Evolutionary conservation across 2,329 filamentous ascomycete species (phyloP), one percentile per base, ranked within the genome.

Genomic region (Aspergillus tubingensis): DNA sequence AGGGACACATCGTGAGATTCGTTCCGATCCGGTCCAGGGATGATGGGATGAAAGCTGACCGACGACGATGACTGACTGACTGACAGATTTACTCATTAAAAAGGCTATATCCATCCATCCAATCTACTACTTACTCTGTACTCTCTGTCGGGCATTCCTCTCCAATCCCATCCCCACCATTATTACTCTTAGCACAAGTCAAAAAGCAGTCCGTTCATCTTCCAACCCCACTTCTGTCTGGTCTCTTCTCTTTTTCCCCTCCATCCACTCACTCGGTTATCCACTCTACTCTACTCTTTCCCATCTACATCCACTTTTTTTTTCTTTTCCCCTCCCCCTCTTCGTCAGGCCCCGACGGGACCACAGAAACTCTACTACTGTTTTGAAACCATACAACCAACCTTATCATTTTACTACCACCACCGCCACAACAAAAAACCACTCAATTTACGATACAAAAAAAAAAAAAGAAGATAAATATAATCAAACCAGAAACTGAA

Each of bases 261-360:
- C 32, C 32, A 36, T 36, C 5, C 32, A 36, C 15, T 41, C 36
- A 56, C 17, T 21, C 48, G 32, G 47, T 44, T 47, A 30, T 51
- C 32, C 17, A 48, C 39, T 49, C 15, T 10, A 2, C 41, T 58
- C 39, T 56, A 5, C 41, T 58, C 39, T 56, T 17, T 59, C 27
- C 49, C 48, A 57, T 64, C 61, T 54, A 62, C 63, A 64, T 49
- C 62, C 56, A 54, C 55, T 56, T 53, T 57, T 62, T 61, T 61
- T 63, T 61, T 55, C 57, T 21, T 51, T 55, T 54, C 30, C 56
- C 54, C 32, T 56, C 44, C 39, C 58, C 60, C 60, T 58, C 52
- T 58, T 64, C 62, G 53, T 65, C 64, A 64, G 64, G 62, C 62
- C 50, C 58, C 55, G 58, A 64, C 57, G n/a, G 19, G 2, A 5